Percentiles rank a stretch among this genome's conserved stretches.
Evolutionary conservation across 2,329 filamentous ascomycete genomes (phyloP).

Genomic region (Aspergillus sp.): DNA sequence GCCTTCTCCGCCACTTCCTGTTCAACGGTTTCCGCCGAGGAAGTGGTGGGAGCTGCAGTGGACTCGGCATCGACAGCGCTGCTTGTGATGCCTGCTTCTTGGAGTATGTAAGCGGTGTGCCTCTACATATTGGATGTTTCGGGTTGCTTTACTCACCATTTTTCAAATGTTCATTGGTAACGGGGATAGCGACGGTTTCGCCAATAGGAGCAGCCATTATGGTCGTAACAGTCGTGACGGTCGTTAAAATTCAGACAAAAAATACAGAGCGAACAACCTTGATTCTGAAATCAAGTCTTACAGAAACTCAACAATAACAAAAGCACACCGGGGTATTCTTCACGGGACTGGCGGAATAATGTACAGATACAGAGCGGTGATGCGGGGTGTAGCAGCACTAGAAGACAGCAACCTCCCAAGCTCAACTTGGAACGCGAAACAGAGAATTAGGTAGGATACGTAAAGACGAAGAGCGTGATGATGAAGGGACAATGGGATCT

Average conservation of each 20-base stretch:
- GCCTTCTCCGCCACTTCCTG: conserved; percentile 15
- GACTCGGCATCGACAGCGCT: conserved; percentile 19
- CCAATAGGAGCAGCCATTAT: conserved; percentile 20
- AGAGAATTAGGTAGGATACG: conserved; percentile 11
- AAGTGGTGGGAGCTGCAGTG: conserved; percentile 4
- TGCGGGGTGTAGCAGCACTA: conserved; percentile 18
- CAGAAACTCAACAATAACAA: conserved; percentile 5
- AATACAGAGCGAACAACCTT: conserved; percentile 17
- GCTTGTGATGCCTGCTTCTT: conserved; percentile 25
- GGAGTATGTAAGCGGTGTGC: conserved; percentile 1
- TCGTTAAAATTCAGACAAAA: conserved; percentile 20
- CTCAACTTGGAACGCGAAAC: conserved; percentile 15
- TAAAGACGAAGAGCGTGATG: conserved; percentile 10
- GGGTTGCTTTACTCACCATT: conserved; percentile 21
- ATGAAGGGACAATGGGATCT: conserved; percentile 8
- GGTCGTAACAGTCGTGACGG: conserved; percentile 21
- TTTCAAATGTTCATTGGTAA: conserved; percentile 26
- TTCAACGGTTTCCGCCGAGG: conserved; percentile 12
- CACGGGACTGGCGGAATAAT: conserved; percentile 7
- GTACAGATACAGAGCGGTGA: conserved; percentile 5
- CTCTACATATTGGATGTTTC: background rate
- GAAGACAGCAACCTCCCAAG: conserved; percentile 10
- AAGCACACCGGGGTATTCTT: conserved; percentile 13
- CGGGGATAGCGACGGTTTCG: conserved; percentile 28
- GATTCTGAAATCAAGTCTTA: conserved; percentile 2